These are phyloP conservation scores for Salvia miltiorrhiza DNA, from an alignment of 257 asterid genomes.

Conservation along the genomic window DNA sequence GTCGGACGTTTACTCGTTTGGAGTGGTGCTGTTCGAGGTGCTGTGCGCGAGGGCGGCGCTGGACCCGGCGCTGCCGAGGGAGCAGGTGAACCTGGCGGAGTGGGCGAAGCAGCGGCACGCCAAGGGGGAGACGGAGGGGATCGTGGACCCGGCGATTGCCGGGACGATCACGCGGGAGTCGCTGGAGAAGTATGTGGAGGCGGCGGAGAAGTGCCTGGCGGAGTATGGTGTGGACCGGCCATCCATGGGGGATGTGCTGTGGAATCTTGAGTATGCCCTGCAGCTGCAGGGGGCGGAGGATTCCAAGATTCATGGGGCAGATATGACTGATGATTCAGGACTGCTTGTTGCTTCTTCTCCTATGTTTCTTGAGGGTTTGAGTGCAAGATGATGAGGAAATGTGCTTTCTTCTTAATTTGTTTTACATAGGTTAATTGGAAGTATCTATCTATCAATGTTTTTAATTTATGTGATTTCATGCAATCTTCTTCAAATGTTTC, in stretches of 20 bases:
- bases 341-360: constrained; percentile 61
- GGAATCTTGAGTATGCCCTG: constrained; percentile 77
- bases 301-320: constrained; percentile 2
- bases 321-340: constrained; percentile 66
- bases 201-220: constrained; percentile 85
- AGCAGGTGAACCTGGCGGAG: constrained; percentile 82
- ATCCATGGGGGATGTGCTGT: constrained; percentile 84
- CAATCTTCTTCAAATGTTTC: no score
- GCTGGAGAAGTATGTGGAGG: constrained; percentile 63
- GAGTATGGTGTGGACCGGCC: constrained; percentile 89
- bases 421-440: no score
- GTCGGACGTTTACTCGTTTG: constrained; percentile 87
- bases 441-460: no score
- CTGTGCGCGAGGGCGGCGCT: constrained; percentile 89
- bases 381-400: constrained; percentile 53
- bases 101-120: constrained; percentile 81
- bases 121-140: constrained; percentile 46
- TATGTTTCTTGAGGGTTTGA: constrained; percentile 57
- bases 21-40: constrained; percentile 87
- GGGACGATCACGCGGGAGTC: constrained; percentile 46
- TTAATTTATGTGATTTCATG: no score
- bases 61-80: constrained; percentile 82
- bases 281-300: constrained; percentile 59
- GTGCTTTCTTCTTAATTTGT: no score
- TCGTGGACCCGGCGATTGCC: constrained; percentile 49